Evolutionary conservation across 495 filamentous ascomycete genomes (phyloP).

Genomic region (Penicillium canariense): DNA sequence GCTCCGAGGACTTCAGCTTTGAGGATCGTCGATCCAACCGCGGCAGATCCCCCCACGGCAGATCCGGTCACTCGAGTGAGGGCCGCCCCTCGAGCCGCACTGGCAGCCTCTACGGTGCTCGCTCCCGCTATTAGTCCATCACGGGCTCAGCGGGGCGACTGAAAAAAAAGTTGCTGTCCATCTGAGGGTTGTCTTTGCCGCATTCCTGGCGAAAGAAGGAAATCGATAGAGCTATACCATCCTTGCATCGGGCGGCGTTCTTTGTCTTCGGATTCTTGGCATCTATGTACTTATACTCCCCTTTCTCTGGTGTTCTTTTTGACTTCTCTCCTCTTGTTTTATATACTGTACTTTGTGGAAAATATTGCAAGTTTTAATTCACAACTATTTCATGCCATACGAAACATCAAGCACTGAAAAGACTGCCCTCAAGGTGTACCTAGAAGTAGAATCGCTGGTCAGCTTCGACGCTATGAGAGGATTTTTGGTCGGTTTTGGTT

Average conservation of each 20-base stretch:
- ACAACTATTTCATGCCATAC: neutral
- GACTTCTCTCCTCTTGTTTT: slow-evolving; percentile 30
- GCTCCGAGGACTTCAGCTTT: neutral
- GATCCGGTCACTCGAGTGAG: neutral
- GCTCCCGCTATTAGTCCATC: neutral
- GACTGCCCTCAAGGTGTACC: too few relatives aligned
- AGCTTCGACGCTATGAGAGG: too few relatives aligned
- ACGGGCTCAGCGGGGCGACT: neutral
- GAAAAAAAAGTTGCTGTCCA: slow-evolving; percentile 3
- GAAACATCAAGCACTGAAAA: neutral
- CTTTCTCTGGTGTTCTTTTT: slow-evolving; percentile 9
- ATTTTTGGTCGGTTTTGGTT: too few relatives aligned
- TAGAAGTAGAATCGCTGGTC: too few relatives aligned
- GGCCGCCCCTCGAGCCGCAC: neutral
- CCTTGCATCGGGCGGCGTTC: slow-evolving; percentile 31
- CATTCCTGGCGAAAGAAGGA: slow-evolving; percentile 9
- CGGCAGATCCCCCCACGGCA: neutral
- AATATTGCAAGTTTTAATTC: slow-evolving; percentile 1
- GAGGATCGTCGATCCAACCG: neutral
- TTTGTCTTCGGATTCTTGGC: slow-evolving; percentile 17
- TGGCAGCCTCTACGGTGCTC: slow-evolving; percentile 1
- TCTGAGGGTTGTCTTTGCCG: slow-evolving; percentile 1
- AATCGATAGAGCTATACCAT: slow-evolving; percentile 22
- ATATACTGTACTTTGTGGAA: slow-evolving; percentile 1
- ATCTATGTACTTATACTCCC: slow-evolving; percentile 7